Conservation (phyloP, 257 asterid species). For the Pogostemon cablin region DNA sequence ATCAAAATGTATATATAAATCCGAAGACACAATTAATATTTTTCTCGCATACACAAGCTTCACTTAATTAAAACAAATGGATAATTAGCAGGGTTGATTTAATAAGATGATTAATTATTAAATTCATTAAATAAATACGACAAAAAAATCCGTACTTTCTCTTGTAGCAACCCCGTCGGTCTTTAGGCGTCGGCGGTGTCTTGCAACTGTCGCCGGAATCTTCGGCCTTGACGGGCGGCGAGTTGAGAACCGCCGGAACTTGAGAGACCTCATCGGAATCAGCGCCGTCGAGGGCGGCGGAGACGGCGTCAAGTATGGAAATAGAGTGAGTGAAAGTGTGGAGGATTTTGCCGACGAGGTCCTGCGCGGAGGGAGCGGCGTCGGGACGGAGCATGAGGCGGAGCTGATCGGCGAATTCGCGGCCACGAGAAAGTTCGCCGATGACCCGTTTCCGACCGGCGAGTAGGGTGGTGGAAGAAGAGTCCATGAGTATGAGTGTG, state of each 20-base stretch:
- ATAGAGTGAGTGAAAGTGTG: constrained; percentile 45
- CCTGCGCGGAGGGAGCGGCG: constrained; percentile 26
- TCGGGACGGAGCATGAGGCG: constrained; percentile 34
- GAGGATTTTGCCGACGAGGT: constrained; percentile 42
- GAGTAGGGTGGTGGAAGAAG: constrained; percentile 26
- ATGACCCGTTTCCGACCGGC: constrained; percentile 35
- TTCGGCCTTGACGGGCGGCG: constrained; percentile 38
- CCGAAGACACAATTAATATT: too few relatives aligned
- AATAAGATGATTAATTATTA: background rate
- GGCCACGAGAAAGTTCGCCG: constrained; percentile 52
- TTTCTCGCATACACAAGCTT: too few relatives aligned
- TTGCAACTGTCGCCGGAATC: constrained; percentile 52
- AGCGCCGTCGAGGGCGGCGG: background rate
- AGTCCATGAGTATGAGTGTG: constrained; percentile 20
- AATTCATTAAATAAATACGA: background rate
- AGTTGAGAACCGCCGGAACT: constrained; percentile 7
- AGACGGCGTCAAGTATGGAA: constrained; percentile 35
- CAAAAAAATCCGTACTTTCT: constrained; percentile 44
- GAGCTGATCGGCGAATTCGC: constrained; percentile 45
- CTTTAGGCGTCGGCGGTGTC: constrained; percentile 45
- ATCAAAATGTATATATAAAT: too few relatives aligned
- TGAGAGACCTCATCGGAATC: constrained; percentile 45
- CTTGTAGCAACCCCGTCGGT: constrained; percentile 70
- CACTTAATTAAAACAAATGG: too few relatives aligned
- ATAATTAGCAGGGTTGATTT: background rate